Base-by-base conservation (phyloP, 2,329 filamentous ascomycete species). In the Colletotrichum musae region DNA sequence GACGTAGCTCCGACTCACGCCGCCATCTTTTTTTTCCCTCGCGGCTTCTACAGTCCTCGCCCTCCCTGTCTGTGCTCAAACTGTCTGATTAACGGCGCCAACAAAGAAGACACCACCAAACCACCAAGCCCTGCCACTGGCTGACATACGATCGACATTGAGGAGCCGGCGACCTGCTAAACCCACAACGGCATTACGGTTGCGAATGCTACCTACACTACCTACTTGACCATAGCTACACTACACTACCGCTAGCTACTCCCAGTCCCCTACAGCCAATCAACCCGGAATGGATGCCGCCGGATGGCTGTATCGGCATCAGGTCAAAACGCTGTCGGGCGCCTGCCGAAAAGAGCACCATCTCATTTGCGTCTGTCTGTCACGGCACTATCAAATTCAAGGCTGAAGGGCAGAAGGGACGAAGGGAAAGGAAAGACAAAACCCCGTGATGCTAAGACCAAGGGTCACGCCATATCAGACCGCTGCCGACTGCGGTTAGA, bases 61-160 rank as follows among this genome's bases (percentile, higher is more conserved):
- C 24, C 18, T 64, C 50, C 24, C 18, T 64, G 47, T 64, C 65
- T 51, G 53, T 64, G 60, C 59, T 64, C 51, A 43, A 36, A 52
- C 41, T 54, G 53, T 68, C 59, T 58, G 39, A 36, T 53, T 24
- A 41, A 65, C 48, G 41, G 50, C 54, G 41, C 50, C 54, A 59
- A 59, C 41, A 50, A 56, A 56, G 48, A 41, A 5, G 39, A 47
- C 56, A 28, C 24, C 21, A 52, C 18, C 18, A 21, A 32, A 45
- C 48, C 54, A 48, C 58, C 32, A 36, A 36, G 32, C 32, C 32
- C 32, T 36, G 32, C 39, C 36, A 68, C 48, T 68, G 65, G 60
- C 7, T 65, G 48, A 41, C 48, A 43, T 69, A 65, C 66, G 66
- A 69, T 66, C 61, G 66, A 47, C 62, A 50, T 24, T 54, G 41